Base-by-base conservation (phyloP, 768 basidiomycete species). In the Boletus reticuloceps region DNA sequence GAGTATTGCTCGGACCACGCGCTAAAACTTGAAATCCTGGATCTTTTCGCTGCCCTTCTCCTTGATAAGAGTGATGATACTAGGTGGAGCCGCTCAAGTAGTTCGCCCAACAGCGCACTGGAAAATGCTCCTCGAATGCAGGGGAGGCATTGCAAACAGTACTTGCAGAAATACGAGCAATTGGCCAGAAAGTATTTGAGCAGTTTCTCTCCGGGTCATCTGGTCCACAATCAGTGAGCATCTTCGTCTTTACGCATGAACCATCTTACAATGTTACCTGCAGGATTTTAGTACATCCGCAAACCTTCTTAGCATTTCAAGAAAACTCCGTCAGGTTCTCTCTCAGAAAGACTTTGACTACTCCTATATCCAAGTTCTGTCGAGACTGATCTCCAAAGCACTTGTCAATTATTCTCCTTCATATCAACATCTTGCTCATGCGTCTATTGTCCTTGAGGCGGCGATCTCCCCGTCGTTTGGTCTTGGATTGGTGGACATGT, bases 401-500 rank as follows among this genome's bases (percentile, higher is more conserved):
- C 64, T 86, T 3, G 58, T 72, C 14, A 58, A 64, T 14, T 66
- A 73, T 37, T 68, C 78, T 5, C 49, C 69, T 4, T 41, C 54
- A 5, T 79, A 82, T 47, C 40, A 52, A 1, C 49, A 62, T 25
- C 63, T 84, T 31, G 62, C 60, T 10, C 47, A 50, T n/a, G 61
- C 68, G 27, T 73, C 74, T 7, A 53, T 71, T 32, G 61, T 64
- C 7, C 72, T 95, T 4, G 73, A 77, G 37, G 69, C 76, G 6
- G 64, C 74, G 4, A 75, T 89, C 16, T 81, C 80, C 4, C 78
- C 85, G 16, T 82, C 83, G 8, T 79, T 82, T n/a, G 94, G 95
- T 5, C 75, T 83, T 25, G 89, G 87, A 22, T 73, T 94, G 67
- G 72, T 80, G 19, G 77, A 85, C 20, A 81, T 96, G 36, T 96